Base-by-base conservation (phyloP, 192 early-diverging fungal genomes). In the Umbelopsis sp. region DNA sequence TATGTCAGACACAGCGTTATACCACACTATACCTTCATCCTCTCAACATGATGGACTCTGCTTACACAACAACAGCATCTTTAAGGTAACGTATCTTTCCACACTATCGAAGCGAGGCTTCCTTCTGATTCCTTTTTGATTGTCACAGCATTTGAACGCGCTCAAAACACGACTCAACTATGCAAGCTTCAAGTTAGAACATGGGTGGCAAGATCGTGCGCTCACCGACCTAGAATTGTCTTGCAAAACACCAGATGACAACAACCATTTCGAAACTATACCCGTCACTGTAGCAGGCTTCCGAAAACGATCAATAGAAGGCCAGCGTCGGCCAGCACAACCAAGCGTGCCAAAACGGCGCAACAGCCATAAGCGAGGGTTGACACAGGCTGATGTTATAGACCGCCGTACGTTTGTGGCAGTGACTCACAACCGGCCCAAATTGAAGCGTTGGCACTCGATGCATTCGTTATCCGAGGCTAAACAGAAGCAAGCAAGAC, bases 301-400 rank as follows among this genome's bases (percentile, higher is more conserved):
- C 35, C 61, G 20, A 61, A 70, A 66, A 46, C 55, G 9, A 45
- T 70, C 23, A 53, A 53, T 48, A 68, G 27, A 25, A 10, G 69
- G 53, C 68, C 68, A 25, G 71, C 70, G 16, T 61, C 55, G 55
- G 13, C 55, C 27, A 35, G 15, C 55, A 16, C 25, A 33, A 35
- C 16, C 3, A 49, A 21, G 48, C 12, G 48, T n/a, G 10, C 55
- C 55, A n/a, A 61, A 61, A 30, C 55, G 55, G 35, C 55, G 55
- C 13, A 61, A 61, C 33, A 61, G 55, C 27, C 55, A 61, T 35
- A 61, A 25, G 12, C 71, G 68, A 45, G 67, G 76, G 44, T 69
- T 78, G 30, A 78, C 76, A 10, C 76, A 78, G 45, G 49, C 68
- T 12, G 71, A 78, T 44, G 73, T 78, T 21, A 69, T 78, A 20